Evolutionary conservation across 1,139 yeast species (phyloP).

Genomic region (Suhomyces choctaworum): DNA sequence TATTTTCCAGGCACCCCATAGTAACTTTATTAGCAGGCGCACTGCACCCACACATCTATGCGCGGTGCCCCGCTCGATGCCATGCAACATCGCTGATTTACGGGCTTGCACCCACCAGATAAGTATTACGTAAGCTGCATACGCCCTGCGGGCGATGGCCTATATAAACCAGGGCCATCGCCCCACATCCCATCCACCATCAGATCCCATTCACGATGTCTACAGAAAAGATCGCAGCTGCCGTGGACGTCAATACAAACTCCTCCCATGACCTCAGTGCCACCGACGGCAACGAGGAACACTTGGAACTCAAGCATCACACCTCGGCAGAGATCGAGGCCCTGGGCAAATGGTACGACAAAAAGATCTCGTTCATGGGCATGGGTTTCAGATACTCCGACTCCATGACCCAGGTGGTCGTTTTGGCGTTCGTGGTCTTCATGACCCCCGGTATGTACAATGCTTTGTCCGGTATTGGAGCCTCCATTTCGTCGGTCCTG

Average conservation of each 20-base stretch:
- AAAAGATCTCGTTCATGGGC: slow-evolving; percentile 18
- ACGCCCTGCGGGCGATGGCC: no score
- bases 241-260: slow-evolving; percentile 13
- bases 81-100: slow-evolving; percentile 10
- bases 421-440: slow-evolving; percentile 52
- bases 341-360: slow-evolving; percentile 46
- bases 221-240: slow-evolving; percentile 12
- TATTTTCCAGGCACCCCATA: no score
- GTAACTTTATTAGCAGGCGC: no score
- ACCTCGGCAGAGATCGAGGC: slow-evolving; percentile 31
- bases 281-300: slow-evolving; percentile 16
- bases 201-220: slow-evolving; percentile 5
- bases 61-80: slow-evolving; percentile 9
- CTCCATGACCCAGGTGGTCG: slow-evolving; percentile 46
- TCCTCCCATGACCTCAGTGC: slow-evolving; percentile 8
- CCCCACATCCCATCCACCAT: no score
- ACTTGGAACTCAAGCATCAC: slow-evolving; percentile 30
- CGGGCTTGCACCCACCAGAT: slow-evolving; percentile 2
- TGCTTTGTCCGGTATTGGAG: slow-evolving; percentile 58
- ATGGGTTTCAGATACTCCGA: slow-evolving; percentile 39
- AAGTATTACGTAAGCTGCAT: slow-evolving; percentile 10
- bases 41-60: no score
- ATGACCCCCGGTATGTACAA: slow-evolving; percentile 61
- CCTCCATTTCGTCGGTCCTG: slow-evolving; percentile 39
- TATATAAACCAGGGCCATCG: no score